Evolutionary conservation across 1,284 basidiomycete species (phyloP), one percentile per base, ranked within the genome.

Genomic region (Microbotryum lychnidis-dioicae): DNA sequence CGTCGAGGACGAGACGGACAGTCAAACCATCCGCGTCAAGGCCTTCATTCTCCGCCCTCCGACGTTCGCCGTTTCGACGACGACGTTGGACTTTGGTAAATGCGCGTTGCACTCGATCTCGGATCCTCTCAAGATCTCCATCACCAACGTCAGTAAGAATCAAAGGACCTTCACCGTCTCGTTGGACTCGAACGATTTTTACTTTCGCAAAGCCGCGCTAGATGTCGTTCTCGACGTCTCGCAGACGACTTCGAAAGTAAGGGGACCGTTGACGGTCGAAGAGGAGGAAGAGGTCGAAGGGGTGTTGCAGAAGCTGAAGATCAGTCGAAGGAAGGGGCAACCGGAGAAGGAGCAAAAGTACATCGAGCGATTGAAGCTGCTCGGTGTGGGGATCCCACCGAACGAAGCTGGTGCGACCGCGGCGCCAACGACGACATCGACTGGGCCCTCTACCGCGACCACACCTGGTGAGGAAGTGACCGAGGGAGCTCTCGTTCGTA

Each of bases 241-340:
- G 53, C 53, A 48, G 63, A 71, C 16, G 76, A 77, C 56, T 73
- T 75, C 29, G 70, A 72, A 27, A 75, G 76, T 42, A 75, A 74
- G 4, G 71, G 74, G 5, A 58, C 66, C 14, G 72, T 71, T 79
- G 58, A 75, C 75, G n/a, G 76, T 76, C 60, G 74, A 72, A 29
- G 78, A 80, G 59, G 79, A 80, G 65, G 79, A 80, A 63, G 79
- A 80, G 69, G 74, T 79, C 4, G 79, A 80, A 71, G 76, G 72
- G 48, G 68, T 80, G 55, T 71, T 77, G 33, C 79, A 80, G 64
- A 80, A 80, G 71, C 73, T 80, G 63, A 80, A 80, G 72, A 79
- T 80, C 54, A 78, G 77, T 0, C 69, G 71, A 56, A 69, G 79
- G 55, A 80, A 80, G 69, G 77, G 77, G 49, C 79, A 80, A 63